Conservation (phyloP, 352 stramenopile species). For the Pythium chondricola region DNA sequence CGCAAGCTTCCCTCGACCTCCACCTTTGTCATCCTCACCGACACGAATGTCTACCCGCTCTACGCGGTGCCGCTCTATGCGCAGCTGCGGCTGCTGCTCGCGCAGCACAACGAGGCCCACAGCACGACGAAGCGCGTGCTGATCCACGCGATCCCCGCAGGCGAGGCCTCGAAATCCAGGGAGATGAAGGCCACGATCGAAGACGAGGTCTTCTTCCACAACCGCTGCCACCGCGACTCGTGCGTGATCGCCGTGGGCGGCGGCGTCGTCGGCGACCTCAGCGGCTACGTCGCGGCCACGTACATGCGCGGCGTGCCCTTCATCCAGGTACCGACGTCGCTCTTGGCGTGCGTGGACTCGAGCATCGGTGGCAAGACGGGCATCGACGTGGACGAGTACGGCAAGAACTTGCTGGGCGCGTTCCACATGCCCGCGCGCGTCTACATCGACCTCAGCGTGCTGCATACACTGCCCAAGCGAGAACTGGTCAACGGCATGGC, state of each 20-base stretch:
- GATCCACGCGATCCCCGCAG: constrained; percentile 49
- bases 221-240: constrained; percentile 77
- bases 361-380: constrained; percentile 98
- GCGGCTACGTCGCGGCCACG: constrained; percentile 95
- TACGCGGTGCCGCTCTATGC: constrained; percentile 57
- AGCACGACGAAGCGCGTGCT: constrained; percentile 44
- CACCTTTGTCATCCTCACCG: constrained; percentile 78
- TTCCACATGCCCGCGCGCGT: constrained; percentile 98
- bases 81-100: constrained; percentile 30
- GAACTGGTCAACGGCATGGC: constrained; percentile 93
- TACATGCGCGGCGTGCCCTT: constrained; percentile 93
- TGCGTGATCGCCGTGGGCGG: constrained; percentile 90
- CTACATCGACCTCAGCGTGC: constrained; percentile 92
- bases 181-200: constrained; percentile 78
- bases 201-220: constrained; percentile 74
- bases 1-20: constrained; percentile 41
- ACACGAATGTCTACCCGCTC: constrained; percentile 68
- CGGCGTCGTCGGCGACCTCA: constrained; percentile 97
- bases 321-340: constrained; percentile 93
- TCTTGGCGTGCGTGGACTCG: constrained; percentile 98
- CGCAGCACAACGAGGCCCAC: constrained; percentile 15
- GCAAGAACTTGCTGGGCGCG: constrained; percentile 98
- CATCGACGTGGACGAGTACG: constrained; percentile 90
- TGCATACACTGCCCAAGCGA: constrained; percentile 94
- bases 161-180: constrained; percentile 74